phyloP scores from a whole-genome alignment of 148 eudicot species.

The Drosera capensis region DNA sequence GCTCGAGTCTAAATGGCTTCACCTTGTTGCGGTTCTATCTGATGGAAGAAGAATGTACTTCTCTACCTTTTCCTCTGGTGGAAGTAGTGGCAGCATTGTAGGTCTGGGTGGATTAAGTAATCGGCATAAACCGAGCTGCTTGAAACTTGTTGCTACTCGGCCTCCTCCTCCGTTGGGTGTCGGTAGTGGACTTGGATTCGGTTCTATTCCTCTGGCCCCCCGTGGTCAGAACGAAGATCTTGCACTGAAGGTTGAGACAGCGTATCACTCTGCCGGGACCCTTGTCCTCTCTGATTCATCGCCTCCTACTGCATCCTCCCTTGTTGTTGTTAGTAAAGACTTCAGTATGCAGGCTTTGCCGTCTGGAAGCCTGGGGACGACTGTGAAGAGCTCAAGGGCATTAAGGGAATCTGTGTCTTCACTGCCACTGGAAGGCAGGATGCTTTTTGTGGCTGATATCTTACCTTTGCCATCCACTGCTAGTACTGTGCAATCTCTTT shows the following conservation, averaged over 20 bases:
- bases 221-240: conserved; percentile 80
- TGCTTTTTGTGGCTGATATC: conserved; percentile 88
- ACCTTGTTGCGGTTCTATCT: conserved; percentile 88
- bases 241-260: conserved; percentile 72
- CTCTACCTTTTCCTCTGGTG: conserved; percentile 59
- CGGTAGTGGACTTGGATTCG: conserved; percentile 61
- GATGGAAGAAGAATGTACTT: conserved; percentile 97
- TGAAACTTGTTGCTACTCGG: conserved; percentile 74
- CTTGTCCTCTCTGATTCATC: conserved; percentile 96
- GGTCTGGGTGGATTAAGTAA: conserved; percentile 40
- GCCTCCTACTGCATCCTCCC: conserved; percentile 72
- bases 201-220: conserved; percentile 62
- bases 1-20: conserved; percentile 81
- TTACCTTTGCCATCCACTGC: conserved; percentile 71
- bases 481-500: conserved; percentile 65
- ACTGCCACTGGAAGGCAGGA: conserved; percentile 83
- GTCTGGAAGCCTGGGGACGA: conserved; percentile 41
- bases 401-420: conserved; percentile 83
- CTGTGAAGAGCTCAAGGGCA: conserved; percentile 63
- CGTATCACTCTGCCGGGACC: conserved; percentile 71
- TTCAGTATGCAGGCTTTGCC: conserved; percentile 58
- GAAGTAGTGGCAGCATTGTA: conserved; percentile 44
- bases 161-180: conserved; percentile 95
- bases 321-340: conserved; percentile 69
- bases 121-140: conserved; percentile 61